Conservation (phyloP, 139 green algal species). For the Chlamydomonas sphaeroides region DNA sequence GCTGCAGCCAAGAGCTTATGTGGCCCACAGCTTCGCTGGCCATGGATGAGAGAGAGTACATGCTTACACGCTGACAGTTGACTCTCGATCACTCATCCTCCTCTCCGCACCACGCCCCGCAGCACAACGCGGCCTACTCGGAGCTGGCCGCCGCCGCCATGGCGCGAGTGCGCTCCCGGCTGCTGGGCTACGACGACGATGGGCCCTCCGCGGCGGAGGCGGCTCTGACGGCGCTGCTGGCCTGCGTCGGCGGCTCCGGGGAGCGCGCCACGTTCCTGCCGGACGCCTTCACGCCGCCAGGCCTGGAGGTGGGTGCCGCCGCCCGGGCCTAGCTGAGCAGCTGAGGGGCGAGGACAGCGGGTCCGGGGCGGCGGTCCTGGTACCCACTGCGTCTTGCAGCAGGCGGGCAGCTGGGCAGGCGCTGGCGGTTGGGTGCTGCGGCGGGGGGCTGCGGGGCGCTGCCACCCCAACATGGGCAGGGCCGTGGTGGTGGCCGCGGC, state of each 20-base stretch:
- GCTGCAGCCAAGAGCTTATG: no score
- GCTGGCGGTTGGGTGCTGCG: no score
- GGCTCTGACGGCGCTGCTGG: constrained; percentile 39
- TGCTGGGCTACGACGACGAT: constrained; percentile 48
- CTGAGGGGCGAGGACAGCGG: no score
- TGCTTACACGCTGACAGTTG: no score
- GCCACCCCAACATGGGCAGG: no score
- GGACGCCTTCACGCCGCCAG: constrained; percentile 46
- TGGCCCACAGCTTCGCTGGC: no score
- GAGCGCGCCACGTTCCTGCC: constrained; percentile 49
- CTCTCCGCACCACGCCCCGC: no score
- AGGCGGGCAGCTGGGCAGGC: no score
- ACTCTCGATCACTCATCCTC: no score
- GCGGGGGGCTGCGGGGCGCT: no score
- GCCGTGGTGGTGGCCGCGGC: neutral
- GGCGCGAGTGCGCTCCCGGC: constrained; percentile 35
- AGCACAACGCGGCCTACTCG: constrained; percentile 41
- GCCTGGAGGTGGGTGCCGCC: constrained; percentile 20
- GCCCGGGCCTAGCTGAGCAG: no score
- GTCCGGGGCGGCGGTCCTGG: neutral
- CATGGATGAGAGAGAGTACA: no score
- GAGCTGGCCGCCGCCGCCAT: constrained; percentile 42
- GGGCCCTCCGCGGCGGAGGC: neutral
- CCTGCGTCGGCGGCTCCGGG: constrained; percentile 33
- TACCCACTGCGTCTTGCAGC: neutral